These are phyloP conservation scores for Paraglomus brasilianum DNA, from an alignment of 192 early-diverging fungal genomes.

Conservation along the genomic window DNA sequence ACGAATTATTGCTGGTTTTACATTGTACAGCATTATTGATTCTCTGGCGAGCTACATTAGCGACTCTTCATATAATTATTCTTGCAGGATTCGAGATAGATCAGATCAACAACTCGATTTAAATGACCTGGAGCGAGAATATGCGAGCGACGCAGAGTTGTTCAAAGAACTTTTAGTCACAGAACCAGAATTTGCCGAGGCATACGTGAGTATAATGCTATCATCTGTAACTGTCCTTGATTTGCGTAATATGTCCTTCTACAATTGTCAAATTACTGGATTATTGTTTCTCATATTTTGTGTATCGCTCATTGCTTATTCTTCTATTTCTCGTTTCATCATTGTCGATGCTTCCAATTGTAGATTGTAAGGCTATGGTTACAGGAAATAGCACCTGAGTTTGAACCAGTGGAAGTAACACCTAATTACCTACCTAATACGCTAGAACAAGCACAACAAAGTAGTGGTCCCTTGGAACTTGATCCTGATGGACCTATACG, in stretches of 20 bases:
- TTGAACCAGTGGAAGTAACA: conserved; percentile 1
- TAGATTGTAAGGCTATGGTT: conserved; percentile 27
- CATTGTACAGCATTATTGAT: background rate
- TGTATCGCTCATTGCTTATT: background rate
- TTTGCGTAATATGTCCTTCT: background rate
- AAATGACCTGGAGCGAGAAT: background rate
- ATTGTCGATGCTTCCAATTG: too few relatives aligned
- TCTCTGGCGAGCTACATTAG: background rate
- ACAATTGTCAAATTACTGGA: background rate
- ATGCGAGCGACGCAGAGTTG: background rate
- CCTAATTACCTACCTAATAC: background rate
- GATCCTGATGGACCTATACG: conserved; percentile 13
- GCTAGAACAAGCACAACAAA: background rate
- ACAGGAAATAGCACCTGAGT: conserved; percentile 5
- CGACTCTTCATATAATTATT: too few relatives aligned
- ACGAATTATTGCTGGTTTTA: background rate
- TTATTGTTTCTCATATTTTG: background rate
- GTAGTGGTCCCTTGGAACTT: background rate
- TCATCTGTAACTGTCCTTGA: too few relatives aligned
- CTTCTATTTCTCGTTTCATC: background rate
- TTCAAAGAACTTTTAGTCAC: background rate
- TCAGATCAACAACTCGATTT: background rate
- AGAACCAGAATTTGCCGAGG: conserved; percentile 11
- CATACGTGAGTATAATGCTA: conserved; percentile 13
- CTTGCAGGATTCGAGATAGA: background rate